Evolutionary conservation across 768 basidiomycete species (phyloP).

Genomic region (Mycena rebaudengoi): DNA sequence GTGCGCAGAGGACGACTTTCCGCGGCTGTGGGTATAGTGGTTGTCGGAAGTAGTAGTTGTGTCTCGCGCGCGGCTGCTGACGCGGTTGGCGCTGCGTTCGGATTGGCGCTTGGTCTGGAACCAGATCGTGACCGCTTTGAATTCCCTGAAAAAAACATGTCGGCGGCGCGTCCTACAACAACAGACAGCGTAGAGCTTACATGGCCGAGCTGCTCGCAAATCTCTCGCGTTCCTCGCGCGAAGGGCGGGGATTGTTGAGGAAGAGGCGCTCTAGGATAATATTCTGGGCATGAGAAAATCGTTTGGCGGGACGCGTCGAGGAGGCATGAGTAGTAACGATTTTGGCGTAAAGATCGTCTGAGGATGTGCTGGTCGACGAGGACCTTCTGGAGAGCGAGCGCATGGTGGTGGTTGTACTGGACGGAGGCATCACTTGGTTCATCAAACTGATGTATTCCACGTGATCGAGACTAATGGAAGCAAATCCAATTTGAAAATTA

Average conservation of each 20-base stretch:
- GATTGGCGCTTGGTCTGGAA: conserved; percentile 88
- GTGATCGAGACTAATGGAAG: neutral
- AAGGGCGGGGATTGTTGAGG: conserved; percentile 75
- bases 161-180: conserved; percentile 15
- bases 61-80: conserved; percentile 4
- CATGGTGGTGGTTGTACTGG: too few species aligned
- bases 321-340: neutral
- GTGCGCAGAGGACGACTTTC: conserved; percentile 32
- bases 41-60: conserved; percentile 39
- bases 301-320: conserved; percentile 65
- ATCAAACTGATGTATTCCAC: neutral
- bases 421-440: neutral
- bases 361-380: conserved; percentile 9
- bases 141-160: conserved; percentile 53
- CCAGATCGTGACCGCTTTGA: conserved; percentile 77
- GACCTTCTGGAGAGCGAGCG: too few species aligned
- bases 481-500: neutral
- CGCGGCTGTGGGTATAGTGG: conserved; percentile 34
- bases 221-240: conserved; percentile 72
- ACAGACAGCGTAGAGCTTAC: conserved; percentile 53
- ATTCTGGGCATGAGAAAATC: conserved; percentile 72
- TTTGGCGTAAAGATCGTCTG: neutral
- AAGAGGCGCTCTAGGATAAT: conserved; percentile 77
- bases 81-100: conserved; percentile 68
- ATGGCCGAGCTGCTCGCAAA: conserved; percentile 68